These are phyloP conservation scores for Paramecium caudatum DNA, from an alignment of 73 alveolate genomes.

Conservation along the genomic window DNA sequence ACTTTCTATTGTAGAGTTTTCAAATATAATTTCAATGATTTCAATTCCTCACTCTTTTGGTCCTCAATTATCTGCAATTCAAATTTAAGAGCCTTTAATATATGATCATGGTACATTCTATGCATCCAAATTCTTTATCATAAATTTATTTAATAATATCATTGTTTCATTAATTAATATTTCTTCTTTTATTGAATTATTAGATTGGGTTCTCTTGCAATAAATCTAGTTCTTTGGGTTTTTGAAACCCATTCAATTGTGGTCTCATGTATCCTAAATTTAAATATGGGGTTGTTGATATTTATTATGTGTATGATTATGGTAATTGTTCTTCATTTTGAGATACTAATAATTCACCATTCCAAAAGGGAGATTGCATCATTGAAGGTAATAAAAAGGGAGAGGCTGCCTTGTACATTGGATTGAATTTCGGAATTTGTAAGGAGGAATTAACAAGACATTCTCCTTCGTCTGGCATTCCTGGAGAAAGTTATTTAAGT, in stretches of 20 bases:
- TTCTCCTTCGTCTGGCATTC: background rate
- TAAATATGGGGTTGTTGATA: slow-evolving; percentile 33
- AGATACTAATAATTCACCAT: background rate
- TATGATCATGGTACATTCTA: background rate
- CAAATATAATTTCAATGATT: slow-evolving; percentile 9
- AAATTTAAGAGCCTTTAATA: background rate
- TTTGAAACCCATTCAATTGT: background rate
- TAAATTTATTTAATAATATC: background rate
- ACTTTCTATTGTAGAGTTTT: slow-evolving; percentile 36
- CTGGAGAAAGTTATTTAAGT: background rate
- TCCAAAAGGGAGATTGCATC: background rate
- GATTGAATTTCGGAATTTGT: background rate
- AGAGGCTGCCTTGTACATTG: background rate
- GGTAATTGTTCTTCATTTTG: background rate
- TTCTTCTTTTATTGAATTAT: slow-evolving; percentile 36
- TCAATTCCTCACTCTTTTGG: slow-evolving; percentile 38
- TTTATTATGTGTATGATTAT: background rate
- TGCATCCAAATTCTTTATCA: slow-evolving; percentile 30
- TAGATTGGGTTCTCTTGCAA: slow-evolving; percentile 50
- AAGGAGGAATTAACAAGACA: slow-evolving; percentile 16
- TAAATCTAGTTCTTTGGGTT: slow-evolving; percentile 48
- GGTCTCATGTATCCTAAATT: background rate
- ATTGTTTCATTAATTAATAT: slow-evolving; percentile 37
- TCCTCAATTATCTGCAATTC: slow-evolving; percentile 46
- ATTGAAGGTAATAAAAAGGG: slow-evolving; percentile 2